A percentile compares a stretch with the other conserved stretches of the same genome.
Evolutionary conservation across 495 filamentous ascomycete species (phyloP).

Genomic region (Poronia punctata): DNA sequence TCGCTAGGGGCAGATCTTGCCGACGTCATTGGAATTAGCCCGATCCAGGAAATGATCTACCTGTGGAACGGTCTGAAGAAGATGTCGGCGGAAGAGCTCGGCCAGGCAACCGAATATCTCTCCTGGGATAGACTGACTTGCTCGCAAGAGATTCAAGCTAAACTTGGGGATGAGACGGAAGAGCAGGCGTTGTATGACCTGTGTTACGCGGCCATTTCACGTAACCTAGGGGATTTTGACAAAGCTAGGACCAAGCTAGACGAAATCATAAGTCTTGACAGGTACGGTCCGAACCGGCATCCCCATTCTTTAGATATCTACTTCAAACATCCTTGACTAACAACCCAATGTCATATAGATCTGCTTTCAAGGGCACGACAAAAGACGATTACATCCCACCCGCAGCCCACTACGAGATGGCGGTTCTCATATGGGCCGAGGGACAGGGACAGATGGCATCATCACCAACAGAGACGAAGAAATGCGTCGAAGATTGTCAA

Average conservation of each 20-base stretch:
- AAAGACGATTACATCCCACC: conserved; percentile 80
- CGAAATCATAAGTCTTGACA: conserved; percentile 57
- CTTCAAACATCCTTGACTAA: not conserved
- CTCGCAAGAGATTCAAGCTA: conserved; percentile 47
- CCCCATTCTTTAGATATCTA: not conserved
- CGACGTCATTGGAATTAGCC: conserved; percentile 78
- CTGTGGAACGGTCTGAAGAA: conserved; percentile 83
- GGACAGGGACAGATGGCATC: conserved; percentile 4
- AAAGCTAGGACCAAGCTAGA: conserved; percentile 60
- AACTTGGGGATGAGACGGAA: conserved; percentile 64
- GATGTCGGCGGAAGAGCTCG: conserved; percentile 59
- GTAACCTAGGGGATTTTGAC: conserved; percentile 52
- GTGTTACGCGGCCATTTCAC: conserved; percentile 58
- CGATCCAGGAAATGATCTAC: conserved; percentile 90
- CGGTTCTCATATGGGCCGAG: conserved; percentile 71
- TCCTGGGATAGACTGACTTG: conserved; percentile 54
- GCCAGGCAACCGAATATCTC: conserved; percentile 54
- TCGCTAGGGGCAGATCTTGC: conserved; percentile 60
- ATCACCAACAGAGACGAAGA: conserved; percentile 10
- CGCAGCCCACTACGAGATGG: conserved; percentile 84
- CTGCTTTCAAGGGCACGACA: conserved; percentile 61
- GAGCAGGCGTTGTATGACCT: conserved; percentile 66
- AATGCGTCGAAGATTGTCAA: conserved; percentile 55
- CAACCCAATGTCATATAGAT: conserved; percentile 32
- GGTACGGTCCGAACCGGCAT: conserved; percentile 23